phyloP scores from a whole-genome alignment of 257 asterid species.

The Primulina huaijiensis region DNA sequence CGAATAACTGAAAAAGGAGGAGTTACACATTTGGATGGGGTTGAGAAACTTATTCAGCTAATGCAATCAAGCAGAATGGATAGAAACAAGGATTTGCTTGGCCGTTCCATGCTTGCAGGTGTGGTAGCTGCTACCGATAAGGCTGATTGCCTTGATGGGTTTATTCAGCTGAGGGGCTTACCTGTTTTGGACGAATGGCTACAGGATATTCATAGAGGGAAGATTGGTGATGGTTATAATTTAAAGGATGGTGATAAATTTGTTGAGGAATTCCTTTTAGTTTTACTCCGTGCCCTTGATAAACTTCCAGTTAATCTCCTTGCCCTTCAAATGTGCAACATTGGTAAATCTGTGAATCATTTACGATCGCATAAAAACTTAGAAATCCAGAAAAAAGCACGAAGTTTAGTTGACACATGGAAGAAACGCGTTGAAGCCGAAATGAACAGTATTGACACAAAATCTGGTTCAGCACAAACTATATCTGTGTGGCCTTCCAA shows the following conservation, averaged over 20 bases:
- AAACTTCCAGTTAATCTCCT: conserved; percentile 86
- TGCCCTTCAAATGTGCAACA: conserved; percentile 84
- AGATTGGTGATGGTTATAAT: conserved; percentile 44
- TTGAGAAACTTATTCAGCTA: conserved; percentile 76
- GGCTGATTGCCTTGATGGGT: conserved; percentile 68
- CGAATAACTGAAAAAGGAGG: conserved; percentile 76
- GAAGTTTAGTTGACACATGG: conserved; percentile 87
- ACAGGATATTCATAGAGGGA: conserved; percentile 80
- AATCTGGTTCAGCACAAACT: conserved; percentile 52
- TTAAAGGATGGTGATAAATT: conserved; percentile 56
- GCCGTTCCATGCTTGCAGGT: conserved; percentile 68
- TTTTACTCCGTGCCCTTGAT: conserved; percentile 83
- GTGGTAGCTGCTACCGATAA: conserved; percentile 78
- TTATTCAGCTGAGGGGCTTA: conserved; percentile 73
- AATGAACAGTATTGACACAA: conserved; percentile 66
- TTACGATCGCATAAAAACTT: conserved; percentile 72
- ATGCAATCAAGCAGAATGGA: conserved; percentile 63
- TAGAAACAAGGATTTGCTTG: conserved; percentile 55
- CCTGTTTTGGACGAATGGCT: conserved; percentile 88
- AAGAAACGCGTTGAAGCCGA: conserved; percentile 96
- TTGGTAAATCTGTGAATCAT: conserved; percentile 91
- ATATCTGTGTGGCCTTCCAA: conserved; percentile 61
- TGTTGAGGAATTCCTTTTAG: conserved; percentile 74
- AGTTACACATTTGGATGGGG: conserved; percentile 62
- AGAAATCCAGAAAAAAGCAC: conserved; percentile 85